These are phyloP conservation scores for Yarrowia sp. DNA, from an alignment of 805 yeast genomes.

Conservation along the genomic window DNA sequence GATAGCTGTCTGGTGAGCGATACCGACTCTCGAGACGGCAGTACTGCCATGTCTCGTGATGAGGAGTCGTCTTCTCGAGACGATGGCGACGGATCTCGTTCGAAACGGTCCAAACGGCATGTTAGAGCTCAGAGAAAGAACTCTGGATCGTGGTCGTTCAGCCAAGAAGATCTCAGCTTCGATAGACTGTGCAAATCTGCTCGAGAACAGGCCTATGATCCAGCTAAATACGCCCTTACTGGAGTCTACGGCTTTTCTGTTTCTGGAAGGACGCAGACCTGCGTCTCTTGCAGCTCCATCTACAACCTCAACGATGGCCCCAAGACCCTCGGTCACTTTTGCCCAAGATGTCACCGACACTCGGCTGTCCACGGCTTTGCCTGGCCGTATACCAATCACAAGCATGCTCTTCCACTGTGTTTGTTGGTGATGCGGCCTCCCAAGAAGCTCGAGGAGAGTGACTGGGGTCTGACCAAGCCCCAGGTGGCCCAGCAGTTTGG, in stretches of 20 bases:
- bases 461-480: constrained; percentile 3
- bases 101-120: constrained; percentile 10
- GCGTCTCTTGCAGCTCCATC: background rate
- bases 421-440: constrained; percentile 19
- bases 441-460: constrained; percentile 1
- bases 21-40: constrained; percentile 1
- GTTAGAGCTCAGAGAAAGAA: constrained; percentile 2
- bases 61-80: constrained; percentile 28
- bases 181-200: constrained; percentile 25
- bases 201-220: constrained; percentile 10
- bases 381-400: constrained; percentile 46
- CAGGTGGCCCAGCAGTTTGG: constrained; percentile 27
- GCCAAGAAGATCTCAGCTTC: constrained; percentile 16
- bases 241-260: constrained; percentile 15
- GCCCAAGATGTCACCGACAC: constrained; percentile 50
- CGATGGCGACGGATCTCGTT: constrained; percentile 5
- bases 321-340: constrained; percentile 42
- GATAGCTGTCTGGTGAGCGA: constrained; percentile 11
- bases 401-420: constrained; percentile 4
- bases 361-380: constrained; percentile 44
- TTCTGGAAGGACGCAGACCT: background rate
- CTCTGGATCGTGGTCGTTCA: constrained; percentile 12
- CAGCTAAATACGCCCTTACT: background rate
- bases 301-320: constrained; percentile 26
- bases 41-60: background rate